Percentiles rank a stretch among this genome's conserved stretches.
phyloP scores from a whole-genome alignment of 2,329 filamentous ascomycete species.

The Penicillium sp. region DNA sequence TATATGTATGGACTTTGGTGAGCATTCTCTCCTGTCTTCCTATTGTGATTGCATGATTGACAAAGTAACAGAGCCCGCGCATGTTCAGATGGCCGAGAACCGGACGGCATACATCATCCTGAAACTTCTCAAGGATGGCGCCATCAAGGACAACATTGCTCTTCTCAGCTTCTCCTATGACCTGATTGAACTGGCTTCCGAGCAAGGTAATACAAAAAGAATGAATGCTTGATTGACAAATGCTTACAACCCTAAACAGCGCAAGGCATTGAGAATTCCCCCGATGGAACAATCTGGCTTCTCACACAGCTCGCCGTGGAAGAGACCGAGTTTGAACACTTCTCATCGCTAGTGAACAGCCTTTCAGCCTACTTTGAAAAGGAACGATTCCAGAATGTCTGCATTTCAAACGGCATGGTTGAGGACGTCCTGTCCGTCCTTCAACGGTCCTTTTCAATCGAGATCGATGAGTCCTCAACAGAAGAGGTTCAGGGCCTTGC shows the following conservation, averaged over 20 bases:
- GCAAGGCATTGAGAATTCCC: constrained; percentile 36
- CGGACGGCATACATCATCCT: constrained; percentile 40
- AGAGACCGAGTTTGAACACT: constrained; percentile 32
- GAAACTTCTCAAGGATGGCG: constrained; percentile 36
- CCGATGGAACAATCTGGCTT: constrained; percentile 38
- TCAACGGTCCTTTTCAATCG: constrained; percentile 31
- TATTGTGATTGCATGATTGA: constrained; percentile 17
- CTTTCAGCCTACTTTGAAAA: constrained; percentile 39
- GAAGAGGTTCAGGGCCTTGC: constrained; percentile 39
- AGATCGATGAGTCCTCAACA: constrained; percentile 26
- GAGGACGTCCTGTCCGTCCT: constrained; percentile 37
- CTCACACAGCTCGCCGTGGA: constrained; percentile 36
- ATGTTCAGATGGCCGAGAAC: constrained; percentile 40
- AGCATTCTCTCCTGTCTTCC: neutral
- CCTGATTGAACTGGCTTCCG: constrained; percentile 40
- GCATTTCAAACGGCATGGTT: constrained; percentile 36
- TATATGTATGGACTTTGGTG: constrained; percentile 49
- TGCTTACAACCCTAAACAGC: constrained; percentile 25
- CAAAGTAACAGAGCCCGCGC: constrained; percentile 38
- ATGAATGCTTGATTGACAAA: neutral
- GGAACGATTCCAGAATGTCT: constrained; percentile 41
- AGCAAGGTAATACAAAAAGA: constrained; percentile 37
- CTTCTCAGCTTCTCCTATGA: constrained; percentile 43
- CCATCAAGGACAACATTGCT: constrained; percentile 33
- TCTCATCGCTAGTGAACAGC: constrained; percentile 34